Conservation (phyloP, 1,284 basidiomycete species). For the Phellinidium pouzarii region DNA sequence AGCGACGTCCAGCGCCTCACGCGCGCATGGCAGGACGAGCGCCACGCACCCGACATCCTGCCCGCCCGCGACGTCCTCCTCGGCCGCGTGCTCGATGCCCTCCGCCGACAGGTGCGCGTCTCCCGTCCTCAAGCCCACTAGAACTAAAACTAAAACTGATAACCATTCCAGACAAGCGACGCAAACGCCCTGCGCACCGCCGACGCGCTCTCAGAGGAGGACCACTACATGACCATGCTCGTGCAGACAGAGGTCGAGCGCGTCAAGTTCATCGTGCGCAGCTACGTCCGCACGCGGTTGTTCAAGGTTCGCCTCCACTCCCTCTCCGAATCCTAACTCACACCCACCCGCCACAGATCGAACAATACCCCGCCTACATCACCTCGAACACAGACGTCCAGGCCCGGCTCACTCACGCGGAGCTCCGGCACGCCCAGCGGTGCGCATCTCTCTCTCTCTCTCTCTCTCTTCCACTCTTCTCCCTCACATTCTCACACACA, state of each 20-base stretch:
- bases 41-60: constrained; percentile 76
- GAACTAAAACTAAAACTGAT: no score
- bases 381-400: constrained; percentile 56
- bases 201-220: constrained; percentile 80
- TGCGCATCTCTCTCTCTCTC: constrained; percentile 27
- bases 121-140: neutral
- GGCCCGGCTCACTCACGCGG: constrained; percentile 66
- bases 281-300: constrained; percentile 80
- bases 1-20: constrained; percentile 57
- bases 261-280: constrained; percentile 82
- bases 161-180: constrained; percentile 26
- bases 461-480: neutral
- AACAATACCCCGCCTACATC: constrained; percentile 78
- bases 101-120: constrained; percentile 74
- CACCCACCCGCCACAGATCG: constrained; percentile 50
- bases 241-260: constrained; percentile 91
- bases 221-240: constrained; percentile 85
- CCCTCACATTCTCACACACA: constrained; percentile 32
- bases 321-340: constrained; percentile 4
- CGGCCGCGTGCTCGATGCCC: constrained; percentile 67
- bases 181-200: constrained; percentile 63
- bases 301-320: constrained; percentile 57
- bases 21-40: constrained; percentile 81
- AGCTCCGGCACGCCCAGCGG: constrained; percentile 74
- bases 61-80: constrained; percentile 72